Evolutionary conservation across 1,284 basidiomycete species (phyloP), one percentile per base, ranked within the genome.

Genomic region (Xerocomus nothofagi): DNA sequence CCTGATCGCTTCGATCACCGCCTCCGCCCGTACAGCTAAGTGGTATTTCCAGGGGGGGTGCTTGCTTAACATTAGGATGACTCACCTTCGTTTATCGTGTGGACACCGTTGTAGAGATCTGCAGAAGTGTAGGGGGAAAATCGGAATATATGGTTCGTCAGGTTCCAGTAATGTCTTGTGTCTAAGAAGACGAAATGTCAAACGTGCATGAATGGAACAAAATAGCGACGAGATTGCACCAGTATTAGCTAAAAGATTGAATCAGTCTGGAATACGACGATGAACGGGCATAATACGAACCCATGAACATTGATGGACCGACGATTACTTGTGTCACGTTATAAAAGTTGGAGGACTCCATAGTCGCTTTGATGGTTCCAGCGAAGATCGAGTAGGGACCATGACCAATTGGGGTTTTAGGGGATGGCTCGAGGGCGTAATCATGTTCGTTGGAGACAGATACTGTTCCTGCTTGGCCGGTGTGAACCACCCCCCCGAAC

Each of bases 341-440:
- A 38, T 49, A 50, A 32, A 56, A 52, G 9, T 67, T 71, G 49
- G 58, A 59, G 15, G 52, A 74, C 70, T 38, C 68, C 67, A 53
- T 53, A 48, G 74, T 70, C 2, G 72, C 69, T 47, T 72, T 71
- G 57, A 82, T 79, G 5, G 74, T 79, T 3, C 76, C 78, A 12
- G 72, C 70, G 3, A 83, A 67, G 11, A 83, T 51, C 20, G 67
- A 59, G 62, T 74, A 85, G 7, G 75, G 70, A 9, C 65, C 66
- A n/a, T 70, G 6, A 23, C 32, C 61, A 3, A 67, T 71, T 3
- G 81, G 78, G 1, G 81, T 77, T 7, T 76, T 65, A 0, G 82
- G 80, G 4, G 82, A 77, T 7, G 82, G 80, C 46, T 82, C 76
- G 10, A 81, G 67, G n/a, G 71, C 71, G 2, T 68, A 67, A 7